These are phyloP conservation scores for Kickxella alabastrina DNA, from an alignment of 192 early-diverging fungal species.

Conservation along the genomic window DNA sequence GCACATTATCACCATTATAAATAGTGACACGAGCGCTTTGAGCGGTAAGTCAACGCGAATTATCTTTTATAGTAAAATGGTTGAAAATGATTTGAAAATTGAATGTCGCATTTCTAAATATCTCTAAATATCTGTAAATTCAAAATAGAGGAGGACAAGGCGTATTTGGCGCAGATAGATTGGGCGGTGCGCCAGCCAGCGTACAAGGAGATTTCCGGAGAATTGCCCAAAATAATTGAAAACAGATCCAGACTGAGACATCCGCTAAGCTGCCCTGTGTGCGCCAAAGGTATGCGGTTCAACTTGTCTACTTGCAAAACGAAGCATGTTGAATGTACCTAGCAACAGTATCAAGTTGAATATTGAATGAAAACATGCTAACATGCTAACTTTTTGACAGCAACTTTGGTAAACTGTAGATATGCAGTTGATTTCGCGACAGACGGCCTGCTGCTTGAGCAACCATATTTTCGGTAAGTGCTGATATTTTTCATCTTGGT, in stretches of 20 bases:
- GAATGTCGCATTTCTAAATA: too few species aligned
- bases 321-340: not conserved
- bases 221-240: conserved; percentile 17
- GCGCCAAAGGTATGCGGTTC: conserved; percentile 32
- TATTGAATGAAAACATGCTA: too few species aligned
- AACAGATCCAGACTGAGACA: not conserved
- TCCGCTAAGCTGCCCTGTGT: conserved; percentile 29
- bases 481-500: too few species aligned
- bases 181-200: conserved; percentile 36
- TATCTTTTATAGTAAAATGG: not conserved
- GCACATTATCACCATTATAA: conserved; percentile 7
- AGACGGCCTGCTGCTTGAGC: conserved; percentile 20
- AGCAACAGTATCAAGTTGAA: not conserved
- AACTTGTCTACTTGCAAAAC: too few species aligned
- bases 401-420: too few species aligned
- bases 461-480: conserved; percentile 48
- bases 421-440: conserved; percentile 29
- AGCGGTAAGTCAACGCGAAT: conserved; percentile 18
- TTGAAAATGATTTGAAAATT: too few species aligned
- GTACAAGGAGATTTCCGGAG: conserved; percentile 21
- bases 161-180: conserved; percentile 31
- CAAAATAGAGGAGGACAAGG: conserved; percentile 29
- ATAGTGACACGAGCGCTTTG: not conserved
- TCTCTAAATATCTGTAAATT: not conserved
- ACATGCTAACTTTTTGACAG: too few species aligned